Evolutionary conservation across 345 rosid genomes (phyloP).

Genomic region (Rhodamnia argentea): DNA sequence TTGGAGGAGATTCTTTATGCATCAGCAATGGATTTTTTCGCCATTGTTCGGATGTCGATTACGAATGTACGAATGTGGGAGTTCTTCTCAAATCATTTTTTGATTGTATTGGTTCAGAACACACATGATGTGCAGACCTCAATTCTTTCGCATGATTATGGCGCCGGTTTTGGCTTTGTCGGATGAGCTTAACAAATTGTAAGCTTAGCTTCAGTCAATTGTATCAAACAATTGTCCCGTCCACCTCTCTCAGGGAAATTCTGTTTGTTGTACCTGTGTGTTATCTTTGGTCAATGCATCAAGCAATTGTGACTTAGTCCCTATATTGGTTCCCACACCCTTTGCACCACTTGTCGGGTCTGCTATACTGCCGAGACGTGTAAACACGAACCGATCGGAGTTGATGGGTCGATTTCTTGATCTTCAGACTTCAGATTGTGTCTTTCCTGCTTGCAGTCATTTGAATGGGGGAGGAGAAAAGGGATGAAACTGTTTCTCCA

Average conservation of each 20-base stretch:
- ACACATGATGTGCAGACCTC: not conserved
- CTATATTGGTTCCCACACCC: too few species aligned
- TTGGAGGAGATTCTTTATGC: conserved; percentile 10
- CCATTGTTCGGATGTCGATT: not conserved
- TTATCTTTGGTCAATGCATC: not conserved
- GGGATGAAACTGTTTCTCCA: too few species aligned
- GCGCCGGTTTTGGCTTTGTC: not conserved
- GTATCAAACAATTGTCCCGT: not conserved
- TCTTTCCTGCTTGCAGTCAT: too few species aligned
- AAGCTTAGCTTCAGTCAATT: not conserved
- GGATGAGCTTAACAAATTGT: not conserved
- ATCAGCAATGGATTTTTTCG: not conserved
- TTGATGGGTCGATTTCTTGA: too few species aligned
- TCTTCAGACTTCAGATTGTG: too few species aligned
- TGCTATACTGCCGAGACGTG: too few species aligned
- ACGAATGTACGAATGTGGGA: not conserved
- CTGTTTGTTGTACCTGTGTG: not conserved
- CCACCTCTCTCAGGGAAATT: not conserved
- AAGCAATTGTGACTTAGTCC: not conserved
- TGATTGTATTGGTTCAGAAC: not conserved
- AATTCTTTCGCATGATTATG: not conserved
- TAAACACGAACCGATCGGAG: too few species aligned
- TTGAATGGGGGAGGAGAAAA: too few species aligned
- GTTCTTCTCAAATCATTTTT: not conserved
- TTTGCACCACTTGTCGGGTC: too few species aligned